Conservation (phyloP, 2,329 filamentous ascomycete genomes). For the Gremmenia infestans region DNA sequence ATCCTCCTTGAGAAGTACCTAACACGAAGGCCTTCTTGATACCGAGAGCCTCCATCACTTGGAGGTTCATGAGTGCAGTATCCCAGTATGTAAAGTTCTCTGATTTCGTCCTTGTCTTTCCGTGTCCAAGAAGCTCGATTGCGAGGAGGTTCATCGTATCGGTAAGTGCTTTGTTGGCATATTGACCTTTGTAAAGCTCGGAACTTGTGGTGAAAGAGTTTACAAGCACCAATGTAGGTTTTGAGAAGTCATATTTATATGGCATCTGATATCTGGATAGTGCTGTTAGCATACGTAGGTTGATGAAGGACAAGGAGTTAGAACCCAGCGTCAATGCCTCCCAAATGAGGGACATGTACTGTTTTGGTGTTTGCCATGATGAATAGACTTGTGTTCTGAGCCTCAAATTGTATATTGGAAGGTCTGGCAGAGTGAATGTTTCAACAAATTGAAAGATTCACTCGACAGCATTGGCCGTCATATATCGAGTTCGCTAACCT, state of each 20-base stretch:
- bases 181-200: slow-evolving; percentile 42
- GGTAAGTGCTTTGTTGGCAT: slow-evolving; percentile 37
- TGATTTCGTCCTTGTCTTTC: slow-evolving; percentile 35
- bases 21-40: slow-evolving; percentile 45
- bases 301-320: slow-evolving; percentile 3
- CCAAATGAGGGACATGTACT: slow-evolving; percentile 43
- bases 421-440: too few species aligned
- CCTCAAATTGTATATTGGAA: too few species aligned
- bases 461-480: too few species aligned
- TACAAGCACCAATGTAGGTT: slow-evolving; percentile 47
- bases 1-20: slow-evolving; percentile 49
- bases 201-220: slow-evolving; percentile 48
- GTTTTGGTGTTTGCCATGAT: slow-evolving; percentile 31
- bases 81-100: slow-evolving; percentile 55
- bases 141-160: slow-evolving; percentile 44
- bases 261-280: too few species aligned
- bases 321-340: slow-evolving; percentile 43
- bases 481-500: too few species aligned
- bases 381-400: too few species aligned
- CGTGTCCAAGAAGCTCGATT: slow-evolving; percentile 50
- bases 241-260: slow-evolving; percentile 41
- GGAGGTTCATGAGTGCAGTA: slow-evolving; percentile 47
- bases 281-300: too few species aligned
- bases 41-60: slow-evolving; percentile 48
- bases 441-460: too few species aligned